These are phyloP conservation scores for Penicillium psychrofluorescens DNA, from an alignment of 495 filamentous ascomycete species.

Conservation along the genomic window DNA sequence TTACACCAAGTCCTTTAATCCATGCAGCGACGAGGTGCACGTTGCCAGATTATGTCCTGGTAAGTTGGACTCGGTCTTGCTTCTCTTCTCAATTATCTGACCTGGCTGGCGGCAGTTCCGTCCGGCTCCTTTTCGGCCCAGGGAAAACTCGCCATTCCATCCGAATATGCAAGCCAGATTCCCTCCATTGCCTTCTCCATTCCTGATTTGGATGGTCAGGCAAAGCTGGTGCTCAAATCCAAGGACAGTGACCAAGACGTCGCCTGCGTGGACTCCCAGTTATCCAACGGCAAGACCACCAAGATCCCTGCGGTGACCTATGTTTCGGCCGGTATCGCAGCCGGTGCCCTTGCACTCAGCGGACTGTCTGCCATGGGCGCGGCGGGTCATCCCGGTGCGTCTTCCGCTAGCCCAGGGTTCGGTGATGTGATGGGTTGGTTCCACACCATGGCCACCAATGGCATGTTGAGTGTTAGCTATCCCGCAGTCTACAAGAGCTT, in stretches of 20 bases:
- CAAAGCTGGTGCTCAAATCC: conserved; percentile 66
- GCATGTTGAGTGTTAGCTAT: conserved; percentile 87
- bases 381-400: conserved; percentile 54
- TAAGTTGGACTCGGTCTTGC: conserved; percentile 30
- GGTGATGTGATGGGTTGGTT: conserved; percentile 84
- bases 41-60: conserved; percentile 75
- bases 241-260: conserved; percentile 52
- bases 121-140: conserved; percentile 63
- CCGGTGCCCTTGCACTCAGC: conserved; percentile 67
- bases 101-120: conserved; percentile 48
- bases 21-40: conserved; percentile 59
- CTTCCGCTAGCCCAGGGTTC: conserved; percentile 75
- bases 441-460: conserved; percentile 88
- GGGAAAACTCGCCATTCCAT: conserved; percentile 63
- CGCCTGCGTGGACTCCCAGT: conserved; percentile 75
- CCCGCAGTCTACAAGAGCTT: conserved; percentile 83
- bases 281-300: conserved; percentile 82
- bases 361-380: conserved; percentile 65
- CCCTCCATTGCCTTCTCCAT: conserved; percentile 86
- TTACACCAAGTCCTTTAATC: conserved; percentile 75
- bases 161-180: conserved; percentile 62
- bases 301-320: conserved; percentile 71
- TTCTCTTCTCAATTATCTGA: background rate
- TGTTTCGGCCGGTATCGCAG: conserved; percentile 80
- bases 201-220: conserved; percentile 84